phyloP scores from a whole-genome alignment of 345 rosid genomes.

The Lepidium africanum region DNA sequence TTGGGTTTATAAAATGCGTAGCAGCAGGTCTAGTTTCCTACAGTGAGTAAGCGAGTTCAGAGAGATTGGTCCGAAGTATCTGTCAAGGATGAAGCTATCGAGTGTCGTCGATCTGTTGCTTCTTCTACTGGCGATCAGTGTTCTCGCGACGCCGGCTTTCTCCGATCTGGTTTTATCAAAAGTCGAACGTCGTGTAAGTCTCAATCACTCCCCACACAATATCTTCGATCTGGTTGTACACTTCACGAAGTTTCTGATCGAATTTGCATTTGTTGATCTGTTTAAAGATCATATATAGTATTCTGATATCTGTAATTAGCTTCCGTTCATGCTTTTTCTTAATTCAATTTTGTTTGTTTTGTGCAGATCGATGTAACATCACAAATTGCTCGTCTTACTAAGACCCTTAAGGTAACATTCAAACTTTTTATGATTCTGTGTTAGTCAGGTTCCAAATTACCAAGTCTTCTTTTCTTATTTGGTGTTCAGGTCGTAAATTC shows the following conservation, averaged over 20 bases:
- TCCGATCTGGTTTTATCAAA: slow-evolving; percentile 82
- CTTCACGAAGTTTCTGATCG: slow-evolving; percentile 1
- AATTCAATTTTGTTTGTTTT: not conserved
- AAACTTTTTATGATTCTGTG: not conserved
- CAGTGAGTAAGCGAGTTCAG: slow-evolving; percentile 6
- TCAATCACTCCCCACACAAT: not conserved
- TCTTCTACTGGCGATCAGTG: slow-evolving; percentile 32
- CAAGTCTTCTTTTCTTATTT: not conserved
- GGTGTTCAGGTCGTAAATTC: slow-evolving; percentile 54
- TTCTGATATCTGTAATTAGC: not conserved
- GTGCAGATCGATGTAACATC: slow-evolving; percentile 83
- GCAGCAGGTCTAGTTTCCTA: not conserved
- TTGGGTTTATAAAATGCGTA: not conserved
- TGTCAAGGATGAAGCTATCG: slow-evolving; percentile 28
- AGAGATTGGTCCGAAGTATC: slow-evolving; percentile 7
- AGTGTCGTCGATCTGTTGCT: slow-evolving; percentile 37
- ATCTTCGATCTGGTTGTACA: slow-evolving; percentile 9
- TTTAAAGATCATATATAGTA: not conserved
- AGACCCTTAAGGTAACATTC: slow-evolving; percentile 57
- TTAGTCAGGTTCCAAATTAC: not conserved
- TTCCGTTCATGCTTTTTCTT: not conserved
- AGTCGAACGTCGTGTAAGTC: slow-evolving; percentile 91
- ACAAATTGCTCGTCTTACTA: slow-evolving; percentile 60
- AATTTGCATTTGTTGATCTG: not conserved
- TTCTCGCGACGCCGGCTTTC: slow-evolving; percentile 49